Evolutionary conservation across 306 rosid species (phyloP), one percentile per base, ranked within the genome.

Genomic region (Pterocarpus macrocarpus): DNA sequence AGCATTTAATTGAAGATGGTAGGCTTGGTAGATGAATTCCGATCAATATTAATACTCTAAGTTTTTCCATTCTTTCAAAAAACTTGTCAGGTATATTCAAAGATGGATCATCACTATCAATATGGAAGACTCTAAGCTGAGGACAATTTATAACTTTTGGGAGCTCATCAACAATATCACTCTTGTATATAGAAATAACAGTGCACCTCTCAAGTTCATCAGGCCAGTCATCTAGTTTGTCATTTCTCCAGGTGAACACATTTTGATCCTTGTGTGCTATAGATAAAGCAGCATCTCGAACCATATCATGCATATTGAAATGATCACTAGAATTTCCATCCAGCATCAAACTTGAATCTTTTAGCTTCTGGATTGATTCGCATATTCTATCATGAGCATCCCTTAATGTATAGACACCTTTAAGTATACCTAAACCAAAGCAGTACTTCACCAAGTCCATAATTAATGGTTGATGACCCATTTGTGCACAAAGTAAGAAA

Each of bases 401-500:
- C 4, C 16, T 14, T 14, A 77, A 28, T 0, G 66, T 50, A 13
- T 35, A 4, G 8, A 76, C 73, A 12, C 64, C 73, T 34, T 76
- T 13, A 47, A 76, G 41, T 76, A 64, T 49, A 16, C 53, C 53
- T 28, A 64, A 50, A 17, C 81, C 81, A 76, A 32, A 14, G 3
- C 47, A 76, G 12, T 76, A 47, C 38, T 76, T 76, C 13, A 76
- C 59, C 50, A 77, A 64, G 35, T 64, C 65, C 55, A 50, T 14
- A 34, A 49, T 34, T 5, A 63, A 1, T 5, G 81, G 38, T 50
- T 34, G 35, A 17, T 16, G 61, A 35, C 81, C 73, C 81, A 64
- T 77, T 52, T 52, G 73, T 36, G 81, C 81, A 64, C 53, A 77
- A 49, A 77, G 65, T 7, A 77, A 52, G 55, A 63, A 76, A 16